Percentiles rank a stretch among this genome's conserved stretches.
Conservation (phyloP, 768 basidiomycete genomes). For the Pulveroboletus sp. region DNA sequence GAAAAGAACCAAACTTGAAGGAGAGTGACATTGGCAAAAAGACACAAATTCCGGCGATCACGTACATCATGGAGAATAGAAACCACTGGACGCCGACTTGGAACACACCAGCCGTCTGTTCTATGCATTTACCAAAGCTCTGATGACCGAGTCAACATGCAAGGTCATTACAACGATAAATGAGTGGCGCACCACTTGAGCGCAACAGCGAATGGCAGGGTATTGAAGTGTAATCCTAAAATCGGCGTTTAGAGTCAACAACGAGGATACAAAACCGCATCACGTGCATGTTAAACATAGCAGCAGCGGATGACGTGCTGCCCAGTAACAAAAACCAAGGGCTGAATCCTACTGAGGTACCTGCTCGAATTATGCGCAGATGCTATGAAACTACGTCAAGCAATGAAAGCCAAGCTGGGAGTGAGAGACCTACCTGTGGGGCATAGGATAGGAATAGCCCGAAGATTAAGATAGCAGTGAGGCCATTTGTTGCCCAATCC, state of each 20-base stretch:
- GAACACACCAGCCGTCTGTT: conserved; percentile 74
- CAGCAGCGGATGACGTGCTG: conserved; percentile 76
- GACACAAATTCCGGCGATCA: conserved; percentile 7
- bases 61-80: conserved; percentile 80
- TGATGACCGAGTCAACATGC: conserved; percentile 28
- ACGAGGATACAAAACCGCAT: not conserved
- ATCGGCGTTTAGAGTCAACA: not conserved
- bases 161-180: not conserved
- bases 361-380: conserved; percentile 69
- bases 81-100: conserved; percentile 84
- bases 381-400: conserved; percentile 46
- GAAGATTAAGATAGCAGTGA: conserved; percentile 61
- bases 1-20: conserved; percentile 75
- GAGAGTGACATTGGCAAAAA: not conserved
- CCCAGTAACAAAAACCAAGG: conserved; percentile 91
- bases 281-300: conserved; percentile 77
- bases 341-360: conserved; percentile 85
- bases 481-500: conserved; percentile 60
- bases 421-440: conserved; percentile 57
- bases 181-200: conserved; percentile 54
- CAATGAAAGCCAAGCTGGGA: not conserved
- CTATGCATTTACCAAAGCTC: conserved; percentile 69
- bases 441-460: conserved; percentile 81
- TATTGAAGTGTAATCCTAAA: conserved; percentile 79
- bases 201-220: conserved; percentile 77